phyloP scores from a whole-genome alignment of 768 basidiomycete genomes.

The Mycena haematopus region DNA sequence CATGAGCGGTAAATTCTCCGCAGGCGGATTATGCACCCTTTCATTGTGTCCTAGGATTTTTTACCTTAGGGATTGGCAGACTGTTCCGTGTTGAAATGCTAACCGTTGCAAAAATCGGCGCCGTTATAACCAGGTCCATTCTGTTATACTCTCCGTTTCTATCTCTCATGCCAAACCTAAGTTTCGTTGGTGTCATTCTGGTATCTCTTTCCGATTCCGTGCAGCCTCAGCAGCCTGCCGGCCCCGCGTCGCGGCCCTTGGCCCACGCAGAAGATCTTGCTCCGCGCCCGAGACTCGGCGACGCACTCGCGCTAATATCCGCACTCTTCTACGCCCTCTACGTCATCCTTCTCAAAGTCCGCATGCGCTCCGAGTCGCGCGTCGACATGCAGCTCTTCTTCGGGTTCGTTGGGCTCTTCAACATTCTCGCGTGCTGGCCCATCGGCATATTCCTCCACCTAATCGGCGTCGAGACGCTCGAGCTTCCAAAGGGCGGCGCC shows the following conservation, averaged over 20 bases:
- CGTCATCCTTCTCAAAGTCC: slow-evolving; percentile 87
- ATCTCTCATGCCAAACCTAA: slow-evolving; percentile 37
- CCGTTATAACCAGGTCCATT: slow-evolving; percentile 79
- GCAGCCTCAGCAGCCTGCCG: slow-evolving; percentile 30
- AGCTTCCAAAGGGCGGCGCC: slow-evolving; percentile 61
- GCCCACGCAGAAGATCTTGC: slow-evolving; percentile 29
- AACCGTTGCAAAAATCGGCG: slow-evolving; percentile 72
- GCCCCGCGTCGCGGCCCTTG: slow-evolving; percentile 23
- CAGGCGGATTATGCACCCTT: background rate
- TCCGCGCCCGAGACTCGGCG: slow-evolving; percentile 67
- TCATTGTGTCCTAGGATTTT: slow-evolving; percentile 71
- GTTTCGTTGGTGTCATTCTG: slow-evolving; percentile 82
- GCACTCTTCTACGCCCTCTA: slow-evolving; percentile 90
- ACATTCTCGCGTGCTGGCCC: slow-evolving; percentile 77
- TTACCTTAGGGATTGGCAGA: slow-evolving; percentile 86
- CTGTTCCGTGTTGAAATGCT: slow-evolving; percentile 83
- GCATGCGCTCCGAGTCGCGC: slow-evolving; percentile 79
- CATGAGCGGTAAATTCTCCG: slow-evolving; percentile 74
- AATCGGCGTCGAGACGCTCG: slow-evolving; percentile 74
- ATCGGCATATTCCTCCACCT: slow-evolving; percentile 79
- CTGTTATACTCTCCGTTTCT: background rate
- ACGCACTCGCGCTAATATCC: slow-evolving; percentile 83
- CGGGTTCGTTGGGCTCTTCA: slow-evolving; percentile 91
- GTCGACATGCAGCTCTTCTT: slow-evolving; percentile 96
- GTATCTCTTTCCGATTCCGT: slow-evolving; percentile 89